phyloP scores from a whole-genome alignment of 2,329 filamentous ascomycete genomes.

The Sporothrix pallida region DNA sequence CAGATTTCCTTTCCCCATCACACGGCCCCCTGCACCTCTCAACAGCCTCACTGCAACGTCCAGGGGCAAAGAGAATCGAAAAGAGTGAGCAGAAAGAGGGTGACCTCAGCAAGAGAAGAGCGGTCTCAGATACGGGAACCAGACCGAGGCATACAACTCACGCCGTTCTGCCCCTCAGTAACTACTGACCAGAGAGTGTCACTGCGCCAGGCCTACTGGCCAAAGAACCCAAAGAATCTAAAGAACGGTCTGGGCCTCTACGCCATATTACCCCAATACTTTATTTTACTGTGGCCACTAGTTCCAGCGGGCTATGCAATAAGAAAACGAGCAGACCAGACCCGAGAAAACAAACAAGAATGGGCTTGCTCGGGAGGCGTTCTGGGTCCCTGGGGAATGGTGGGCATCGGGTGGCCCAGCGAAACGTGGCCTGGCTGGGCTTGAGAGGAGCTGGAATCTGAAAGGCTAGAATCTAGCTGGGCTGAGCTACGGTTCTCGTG shows the following conservation, averaged over 20 bases:
- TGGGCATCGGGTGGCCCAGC: constrained; percentile 10
- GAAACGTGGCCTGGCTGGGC: constrained; percentile 9
- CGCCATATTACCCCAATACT: not conserved
- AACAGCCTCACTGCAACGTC: constrained; percentile 28
- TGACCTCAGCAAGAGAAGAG: not conserved
- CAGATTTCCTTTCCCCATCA: not conserved
- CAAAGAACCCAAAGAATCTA: not conserved
- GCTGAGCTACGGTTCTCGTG: constrained; percentile 9
- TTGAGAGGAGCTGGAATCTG: too few species aligned
- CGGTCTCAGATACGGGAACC: constrained; percentile 13
- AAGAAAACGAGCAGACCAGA: too few species aligned
- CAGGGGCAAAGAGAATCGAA: not conserved
- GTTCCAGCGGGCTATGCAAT: not conserved
- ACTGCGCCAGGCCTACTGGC: not conserved
- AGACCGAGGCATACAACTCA: not conserved
- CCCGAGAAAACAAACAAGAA: not conserved
- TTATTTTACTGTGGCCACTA: not conserved
- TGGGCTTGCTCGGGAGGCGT: constrained; percentile 20
- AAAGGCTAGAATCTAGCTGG: not conserved
- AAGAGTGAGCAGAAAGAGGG: not conserved
- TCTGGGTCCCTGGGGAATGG: not conserved
- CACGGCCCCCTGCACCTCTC: constrained; percentile 6
- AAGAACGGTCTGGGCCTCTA: not conserved
- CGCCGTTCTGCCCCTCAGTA: not conserved
- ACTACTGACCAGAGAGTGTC: not conserved